Percentiles rank a stretch among this genome's conserved stretches.
These are phyloP conservation scores for Colletotrichum tanaceti DNA, from an alignment of 2,329 filamentous ascomycete genomes.

Conservation along the genomic window DNA sequence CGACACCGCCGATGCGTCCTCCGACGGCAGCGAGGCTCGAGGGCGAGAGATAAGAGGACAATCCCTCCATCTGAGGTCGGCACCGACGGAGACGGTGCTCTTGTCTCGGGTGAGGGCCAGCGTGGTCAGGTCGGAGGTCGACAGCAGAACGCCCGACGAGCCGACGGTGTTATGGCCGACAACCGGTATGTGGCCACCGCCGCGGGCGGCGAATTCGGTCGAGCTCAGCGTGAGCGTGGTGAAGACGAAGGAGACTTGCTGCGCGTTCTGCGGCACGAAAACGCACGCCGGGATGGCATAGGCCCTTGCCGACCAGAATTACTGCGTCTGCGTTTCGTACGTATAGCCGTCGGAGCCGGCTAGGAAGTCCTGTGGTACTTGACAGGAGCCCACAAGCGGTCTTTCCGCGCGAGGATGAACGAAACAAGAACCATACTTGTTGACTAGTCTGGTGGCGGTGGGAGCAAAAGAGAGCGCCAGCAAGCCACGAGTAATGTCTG, in stretches of 20 bases:
- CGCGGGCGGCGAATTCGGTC: constrained; percentile 44
- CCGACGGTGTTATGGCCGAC: constrained; percentile 46
- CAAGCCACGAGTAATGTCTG: neutral
- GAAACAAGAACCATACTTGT: constrained; percentile 16
- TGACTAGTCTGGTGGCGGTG: neutral
- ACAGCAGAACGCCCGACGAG: constrained; percentile 49
- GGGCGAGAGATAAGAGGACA: constrained; percentile 46
- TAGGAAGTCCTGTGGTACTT: constrained; percentile 24
- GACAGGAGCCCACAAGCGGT: constrained; percentile 11
- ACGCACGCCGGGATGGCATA: constrained; percentile 44
- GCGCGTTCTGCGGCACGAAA: constrained; percentile 43
- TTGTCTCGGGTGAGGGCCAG: constrained; percentile 47
- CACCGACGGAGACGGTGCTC: constrained; percentile 47
- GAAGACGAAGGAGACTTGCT: constrained; percentile 44
- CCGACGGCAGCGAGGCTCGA: constrained; percentile 44
- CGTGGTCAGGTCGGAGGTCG: constrained; percentile 50
- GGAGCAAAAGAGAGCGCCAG: neutral
- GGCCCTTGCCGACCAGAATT: constrained; percentile 29
- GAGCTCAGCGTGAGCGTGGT: constrained; percentile 42
- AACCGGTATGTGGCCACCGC: constrained; percentile 48
- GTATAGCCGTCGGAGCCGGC: constrained; percentile 19
- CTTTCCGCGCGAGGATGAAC: constrained; percentile 7
- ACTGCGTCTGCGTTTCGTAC: constrained; percentile 29
- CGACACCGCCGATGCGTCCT: constrained; percentile 47
- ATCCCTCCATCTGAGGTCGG: constrained; percentile 47